Base-by-base conservation (phyloP, 352 stramenopile species). In the Peronosclerospora sorghi region DNA sequence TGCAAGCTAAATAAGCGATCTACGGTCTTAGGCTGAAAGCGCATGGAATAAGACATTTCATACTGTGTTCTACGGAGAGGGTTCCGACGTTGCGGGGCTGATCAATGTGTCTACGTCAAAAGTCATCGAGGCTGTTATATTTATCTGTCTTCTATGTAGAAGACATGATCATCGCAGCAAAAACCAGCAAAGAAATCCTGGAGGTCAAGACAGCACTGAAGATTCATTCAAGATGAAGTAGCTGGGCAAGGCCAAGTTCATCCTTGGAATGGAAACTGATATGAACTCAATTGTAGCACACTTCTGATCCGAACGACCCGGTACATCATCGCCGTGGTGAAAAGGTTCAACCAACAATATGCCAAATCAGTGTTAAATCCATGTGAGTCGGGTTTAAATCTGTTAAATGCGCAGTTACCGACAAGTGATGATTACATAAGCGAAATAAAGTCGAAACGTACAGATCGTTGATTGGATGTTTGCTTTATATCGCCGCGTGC, bases 161-260 rank as follows among this genome's bases (percentile, higher is more conserved):
- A 17, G 20, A 44, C 14, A 39, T 55, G 49, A 49, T 59, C 21
- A 50, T 56, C 17, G 39, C 49, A 0, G 39, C 44, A 1, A 52
- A 56, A 14, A 46, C n/a, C 42, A 41, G 7, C 17, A 15, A 19
- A 0, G 40, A 45, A 13, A 44, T 45, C 10, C 1, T 37, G 0
- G 37, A 48, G 2, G 49, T 65, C 8, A 56, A 65, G 32, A 6
- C 7, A 6, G 32, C 27, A 1, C 28, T 56, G 0, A 54, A 54
- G 21, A 26, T 26, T 26, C 21, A 7, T 26, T 26, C 21, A 26
- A 26, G 21, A 26, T 26, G 21, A 26, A 26, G 21, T 3, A 26
- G 3, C 6, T 26, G 21, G 21, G 21, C 4, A 26, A 26, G 3
- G 21, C 6, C 21, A 26, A 26, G 6, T 26, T 26, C 6, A 26